Base-by-base conservation (phyloP, 2,329 filamentous ascomycete species). In the Cercospora brassicicola region DNA sequence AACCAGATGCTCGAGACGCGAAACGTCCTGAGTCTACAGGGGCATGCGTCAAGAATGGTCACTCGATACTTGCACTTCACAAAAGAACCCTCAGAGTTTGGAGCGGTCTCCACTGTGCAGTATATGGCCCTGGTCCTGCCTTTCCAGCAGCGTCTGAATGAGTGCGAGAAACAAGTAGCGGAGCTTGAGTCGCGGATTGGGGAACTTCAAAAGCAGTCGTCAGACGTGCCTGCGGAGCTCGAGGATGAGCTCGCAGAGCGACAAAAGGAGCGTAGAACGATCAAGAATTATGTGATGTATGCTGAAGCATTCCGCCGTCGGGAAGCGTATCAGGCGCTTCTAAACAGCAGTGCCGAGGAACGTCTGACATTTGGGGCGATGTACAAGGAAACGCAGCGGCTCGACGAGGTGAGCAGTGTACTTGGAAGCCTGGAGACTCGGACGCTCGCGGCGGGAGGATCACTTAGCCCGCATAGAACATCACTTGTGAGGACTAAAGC, bases 21-120 rank as follows among this genome's bases (percentile, higher is more conserved):
- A 10, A 42, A 59, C 8, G 30, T 20, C 4, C 26, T 69, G 45
- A 59, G 55, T 20, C 13, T 18, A 7, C 42, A 59, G 10, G 51
- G 67, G 0, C 71, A 73, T 57, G 30, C 64, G 10, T 66, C 68
- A 23, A 61, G 71, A 28, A 62, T 23, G 45, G 64, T 73, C 20
- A 70, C 70, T 26, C 64, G 68, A 51, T 31, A 67, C n/a, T 64
- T 69, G 9, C 70, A 67, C 42, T 68, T 69, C 45, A 48, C 61
- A 5, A 64, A 65, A 13, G 69, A 68, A 30, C 59, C 42, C n/a
- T 63, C 53, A 11, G 56, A 65, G 13, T 26, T 57, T 18, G 51
- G 23, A 0, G 57, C 36, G 15, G 64, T 65, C 9, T 51, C 28
- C 45, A 45, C 59, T 13, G 56, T 30, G 10, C 64, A 65, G n/a